Percentiles rank a stretch among this genome's conserved stretches.
Evolutionary conservation across 2,329 filamentous ascomycete genomes (phyloP).

Genomic region (Alternaria burnsii): DNA sequence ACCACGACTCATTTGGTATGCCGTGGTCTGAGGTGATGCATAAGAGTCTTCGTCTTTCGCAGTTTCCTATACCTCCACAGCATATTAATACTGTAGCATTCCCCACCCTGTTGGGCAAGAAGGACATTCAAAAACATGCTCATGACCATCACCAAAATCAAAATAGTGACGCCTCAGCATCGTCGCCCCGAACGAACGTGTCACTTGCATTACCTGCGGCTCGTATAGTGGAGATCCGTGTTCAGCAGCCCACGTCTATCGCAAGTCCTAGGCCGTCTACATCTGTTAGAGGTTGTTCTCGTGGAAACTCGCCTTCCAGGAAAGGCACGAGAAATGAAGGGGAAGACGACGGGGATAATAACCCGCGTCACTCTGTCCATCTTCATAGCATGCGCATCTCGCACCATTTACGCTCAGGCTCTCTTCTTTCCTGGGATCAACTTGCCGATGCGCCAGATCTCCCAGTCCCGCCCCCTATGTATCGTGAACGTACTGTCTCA

Average conservation of each 20-base stretch:
- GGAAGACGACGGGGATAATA: slow-evolving; percentile 18
- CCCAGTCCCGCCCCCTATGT: slow-evolving; percentile 19
- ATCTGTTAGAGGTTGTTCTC: slow-evolving; percentile 18
- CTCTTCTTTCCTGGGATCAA: slow-evolving; percentile 50
- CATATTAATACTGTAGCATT: slow-evolving; percentile 23
- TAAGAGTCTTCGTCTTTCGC: slow-evolving; percentile 43
- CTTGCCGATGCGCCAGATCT: slow-evolving; percentile 33
- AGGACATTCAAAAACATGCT: background rate
- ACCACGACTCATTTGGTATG: slow-evolving; percentile 29
- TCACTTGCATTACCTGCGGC: background rate
- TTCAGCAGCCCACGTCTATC: slow-evolving; percentile 31
- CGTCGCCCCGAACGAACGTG: background rate
- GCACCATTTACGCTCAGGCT: slow-evolving; percentile 55
- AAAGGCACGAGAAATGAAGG: background rate
- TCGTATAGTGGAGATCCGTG: slow-evolving; percentile 24
- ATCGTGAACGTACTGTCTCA: slow-evolving; percentile 30
- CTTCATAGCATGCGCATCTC: slow-evolving; percentile 57
- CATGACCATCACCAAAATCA: background rate
- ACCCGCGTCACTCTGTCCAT: slow-evolving; percentile 48
- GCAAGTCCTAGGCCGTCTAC: slow-evolving; percentile 26
- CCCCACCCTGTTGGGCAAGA: slow-evolving; percentile 6
- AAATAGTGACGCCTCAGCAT: background rate
- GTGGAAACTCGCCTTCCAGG: slow-evolving; percentile 14
- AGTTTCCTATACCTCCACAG: slow-evolving; percentile 32
- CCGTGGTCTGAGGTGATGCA: slow-evolving; percentile 41